A percentile compares a stretch with the other conserved stretches of the same genome.
These are phyloP conservation scores for Eucalyptus curtisii DNA, from an alignment of 345 rosid species.

Conservation along the genomic window DNA sequence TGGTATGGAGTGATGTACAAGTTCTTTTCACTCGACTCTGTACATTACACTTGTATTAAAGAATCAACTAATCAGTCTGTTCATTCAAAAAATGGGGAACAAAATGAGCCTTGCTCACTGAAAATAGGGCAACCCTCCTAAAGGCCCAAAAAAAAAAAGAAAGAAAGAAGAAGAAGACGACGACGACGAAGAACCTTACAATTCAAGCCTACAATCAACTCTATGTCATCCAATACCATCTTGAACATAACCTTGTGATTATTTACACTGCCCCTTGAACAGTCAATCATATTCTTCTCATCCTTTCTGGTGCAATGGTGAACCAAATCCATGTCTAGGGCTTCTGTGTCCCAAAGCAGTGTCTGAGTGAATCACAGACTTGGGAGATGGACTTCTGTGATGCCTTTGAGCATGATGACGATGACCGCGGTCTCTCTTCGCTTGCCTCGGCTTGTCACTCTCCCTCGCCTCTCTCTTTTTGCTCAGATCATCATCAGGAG, in stretches of 20 bases:
- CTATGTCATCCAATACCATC: background rate
- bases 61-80: background rate
- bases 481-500: constrained; percentile 7
- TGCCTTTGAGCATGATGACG: constrained; percentile 7
- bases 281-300: background rate
- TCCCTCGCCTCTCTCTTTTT: constrained; percentile 7
- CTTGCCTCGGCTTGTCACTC: constrained; percentile 12
- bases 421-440: constrained; percentile 1
- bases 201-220: background rate
- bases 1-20: background rate
- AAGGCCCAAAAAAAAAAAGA: too few relatives aligned
- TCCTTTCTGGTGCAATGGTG: background rate
- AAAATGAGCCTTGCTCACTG: background rate
- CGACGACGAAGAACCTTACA: background rate
- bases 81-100: background rate
- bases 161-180: too few relatives aligned
- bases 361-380: background rate
- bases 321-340: background rate
- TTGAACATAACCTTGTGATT: background rate
- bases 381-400: constrained; percentile 7
- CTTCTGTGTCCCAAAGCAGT: background rate
- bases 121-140: background rate
- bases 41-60: background rate
- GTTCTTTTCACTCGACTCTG: background rate
- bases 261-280: background rate